phyloP scores from a whole-genome alignment of 2,329 filamentous ascomycete genomes.

The Coniella vitis region DNA sequence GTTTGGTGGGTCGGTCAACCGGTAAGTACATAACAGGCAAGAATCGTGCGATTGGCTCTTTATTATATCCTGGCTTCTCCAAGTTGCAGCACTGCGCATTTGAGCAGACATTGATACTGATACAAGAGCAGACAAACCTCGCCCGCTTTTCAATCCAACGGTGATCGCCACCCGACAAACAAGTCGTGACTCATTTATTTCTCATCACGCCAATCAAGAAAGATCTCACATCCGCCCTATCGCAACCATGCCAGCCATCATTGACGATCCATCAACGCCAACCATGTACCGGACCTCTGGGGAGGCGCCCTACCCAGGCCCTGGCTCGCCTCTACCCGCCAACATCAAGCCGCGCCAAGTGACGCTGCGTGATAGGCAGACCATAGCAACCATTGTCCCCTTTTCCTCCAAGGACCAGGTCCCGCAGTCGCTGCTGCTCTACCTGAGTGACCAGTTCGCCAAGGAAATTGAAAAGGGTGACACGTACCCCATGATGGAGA shows the following conservation, averaged over 20 bases:
- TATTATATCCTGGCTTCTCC: too few species aligned
- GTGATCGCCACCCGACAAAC: too few species aligned
- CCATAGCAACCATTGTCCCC: conserved; percentile 75
- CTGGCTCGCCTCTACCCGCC: conserved; percentile 57
- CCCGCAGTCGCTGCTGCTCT: conserved; percentile 66
- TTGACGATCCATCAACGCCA: conserved; percentile 67
- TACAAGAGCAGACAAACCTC: too few species aligned
- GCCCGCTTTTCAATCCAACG: too few species aligned
- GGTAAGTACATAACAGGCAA: too few species aligned
- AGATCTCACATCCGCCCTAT: neutral
- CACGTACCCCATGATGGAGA: conserved; percentile 81
- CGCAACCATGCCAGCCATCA: conserved; percentile 63
- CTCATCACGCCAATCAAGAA: too few species aligned
- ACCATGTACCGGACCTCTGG: conserved; percentile 66
- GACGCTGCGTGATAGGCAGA: conserved; percentile 75
- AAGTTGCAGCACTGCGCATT: too few species aligned
- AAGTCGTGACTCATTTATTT: too few species aligned
- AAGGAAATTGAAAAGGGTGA: conserved; percentile 88
- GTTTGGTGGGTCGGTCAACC: too few species aligned
- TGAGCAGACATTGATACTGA: too few species aligned
- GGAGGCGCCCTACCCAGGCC: conserved; percentile 56
- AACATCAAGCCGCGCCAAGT: conserved; percentile 70
- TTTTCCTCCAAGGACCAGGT: conserved; percentile 72
- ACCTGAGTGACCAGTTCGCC: conserved; percentile 78
- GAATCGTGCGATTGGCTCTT: too few species aligned